Evolutionary conservation across 2,329 filamentous ascomycete species (phyloP).

Genomic region (Colletotrichum incanum): DNA sequence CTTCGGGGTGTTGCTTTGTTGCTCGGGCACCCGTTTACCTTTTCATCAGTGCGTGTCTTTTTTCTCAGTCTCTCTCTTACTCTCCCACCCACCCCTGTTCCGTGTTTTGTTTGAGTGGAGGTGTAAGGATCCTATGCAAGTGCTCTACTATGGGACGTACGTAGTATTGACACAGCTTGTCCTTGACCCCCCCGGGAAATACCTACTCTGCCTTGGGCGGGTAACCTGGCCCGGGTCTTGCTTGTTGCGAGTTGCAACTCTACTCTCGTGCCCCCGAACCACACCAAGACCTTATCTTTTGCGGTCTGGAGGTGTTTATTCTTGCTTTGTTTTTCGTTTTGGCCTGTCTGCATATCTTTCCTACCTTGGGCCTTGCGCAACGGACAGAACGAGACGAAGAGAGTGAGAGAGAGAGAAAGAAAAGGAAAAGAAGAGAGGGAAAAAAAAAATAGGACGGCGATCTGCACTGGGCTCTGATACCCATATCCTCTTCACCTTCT

Average conservation of each 20-base stretch:
- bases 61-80: neutral
- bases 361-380: neutral
- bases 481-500: neutral
- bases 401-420: neutral
- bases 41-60: conserved; percentile 19
- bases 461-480: conserved; percentile 1
- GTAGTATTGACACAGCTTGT: neutral
- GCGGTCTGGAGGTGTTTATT: neutral
- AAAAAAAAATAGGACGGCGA: neutral
- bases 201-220: neutral
- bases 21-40: conserved; percentile 3
- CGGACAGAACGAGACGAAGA: neutral
- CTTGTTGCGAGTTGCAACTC: too few species aligned
- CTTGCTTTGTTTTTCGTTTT: neutral
- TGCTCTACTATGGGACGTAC: too few species aligned
- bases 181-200: conserved; percentile 5
- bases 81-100: neutral
- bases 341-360: neutral
- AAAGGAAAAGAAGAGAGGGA: neutral
- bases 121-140: too few species aligned
- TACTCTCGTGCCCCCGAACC: too few species aligned
- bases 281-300: conserved; percentile 3
- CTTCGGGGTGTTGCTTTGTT: conserved; percentile 22
- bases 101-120: too few species aligned
- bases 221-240: too few species aligned